Conservation (phyloP, 2,329 filamentous ascomycete species). For the Pestalotiopsis sp. region DNA sequence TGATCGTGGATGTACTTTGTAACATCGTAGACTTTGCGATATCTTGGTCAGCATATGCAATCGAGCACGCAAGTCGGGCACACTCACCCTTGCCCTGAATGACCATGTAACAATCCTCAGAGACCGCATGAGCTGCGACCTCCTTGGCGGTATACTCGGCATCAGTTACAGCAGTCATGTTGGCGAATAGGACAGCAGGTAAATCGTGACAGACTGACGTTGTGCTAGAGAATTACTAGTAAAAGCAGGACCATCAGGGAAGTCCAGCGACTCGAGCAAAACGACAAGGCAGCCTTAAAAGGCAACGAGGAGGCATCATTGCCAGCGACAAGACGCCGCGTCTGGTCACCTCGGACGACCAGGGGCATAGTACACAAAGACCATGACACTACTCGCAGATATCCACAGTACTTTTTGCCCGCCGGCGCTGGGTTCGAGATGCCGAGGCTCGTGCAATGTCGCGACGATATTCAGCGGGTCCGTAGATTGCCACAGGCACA, state of each 20-base stretch:
- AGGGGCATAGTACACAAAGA: background rate
- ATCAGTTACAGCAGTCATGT: constrained; percentile 21
- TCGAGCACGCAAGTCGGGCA: background rate
- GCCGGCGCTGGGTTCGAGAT: background rate
- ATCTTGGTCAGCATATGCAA: background rate
- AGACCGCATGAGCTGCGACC: constrained; percentile 51
- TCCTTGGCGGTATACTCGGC: constrained; percentile 39
- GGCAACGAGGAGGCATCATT: background rate
- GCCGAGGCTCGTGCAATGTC: constrained; percentile 6
- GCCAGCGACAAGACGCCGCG: background rate
- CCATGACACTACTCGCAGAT: background rate
- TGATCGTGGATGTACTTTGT: constrained; percentile 62
- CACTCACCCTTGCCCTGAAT: constrained; percentile 56
- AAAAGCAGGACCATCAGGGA: background rate
- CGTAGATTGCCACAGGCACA: constrained; percentile 7
- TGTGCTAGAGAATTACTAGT: background rate
- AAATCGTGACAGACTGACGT: background rate
- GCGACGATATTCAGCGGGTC: constrained; percentile 3
- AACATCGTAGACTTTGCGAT: constrained; percentile 56
- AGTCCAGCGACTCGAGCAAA: background rate
- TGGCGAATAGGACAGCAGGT: background rate
- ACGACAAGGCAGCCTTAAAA: constrained; percentile 5
- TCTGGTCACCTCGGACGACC: background rate
- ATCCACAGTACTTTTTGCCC: constrained; percentile 3
- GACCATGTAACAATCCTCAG: constrained; percentile 54